A percentile compares a stretch with the other conserved stretches of the same genome.
These are phyloP conservation scores for Cerrena zonata DNA, from an alignment of 1,284 basidiomycete genomes.

Conservation along the genomic window DNA sequence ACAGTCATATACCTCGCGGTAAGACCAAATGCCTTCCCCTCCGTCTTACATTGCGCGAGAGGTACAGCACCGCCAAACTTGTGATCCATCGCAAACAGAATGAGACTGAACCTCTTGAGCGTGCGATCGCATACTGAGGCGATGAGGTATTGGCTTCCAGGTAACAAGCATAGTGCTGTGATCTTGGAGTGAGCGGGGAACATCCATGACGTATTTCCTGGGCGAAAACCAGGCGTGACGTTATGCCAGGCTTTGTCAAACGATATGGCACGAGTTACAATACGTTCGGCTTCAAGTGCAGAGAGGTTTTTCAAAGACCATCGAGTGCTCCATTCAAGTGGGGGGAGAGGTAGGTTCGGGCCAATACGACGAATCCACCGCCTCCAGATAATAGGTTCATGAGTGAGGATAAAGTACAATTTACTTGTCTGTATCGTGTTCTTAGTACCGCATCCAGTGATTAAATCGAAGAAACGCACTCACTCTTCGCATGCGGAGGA, in stretches of 20 bases:
- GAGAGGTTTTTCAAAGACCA: constrained; percentile 38
- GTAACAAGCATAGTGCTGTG: constrained; percentile 55
- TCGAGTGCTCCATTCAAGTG: constrained; percentile 53
- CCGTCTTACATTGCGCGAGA: constrained; percentile 46
- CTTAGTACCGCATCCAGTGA: not conserved
- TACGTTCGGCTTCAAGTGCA: constrained; percentile 55
- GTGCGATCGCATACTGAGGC: constrained; percentile 48
- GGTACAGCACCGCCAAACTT: constrained; percentile 36
- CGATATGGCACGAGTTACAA: constrained; percentile 57
- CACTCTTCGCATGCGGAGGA: constrained; percentile 48
- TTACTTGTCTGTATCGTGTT: constrained; percentile 42
- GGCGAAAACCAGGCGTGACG: not conserved
- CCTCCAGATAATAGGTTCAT: constrained; percentile 66
- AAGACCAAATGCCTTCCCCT: constrained; percentile 51
- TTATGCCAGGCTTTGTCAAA: constrained; percentile 38
- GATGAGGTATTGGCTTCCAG: constrained; percentile 66
- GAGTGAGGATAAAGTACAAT: constrained; percentile 52
- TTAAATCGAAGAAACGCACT: constrained; percentile 9
- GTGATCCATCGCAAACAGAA: constrained; percentile 55
- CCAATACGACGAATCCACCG: constrained; percentile 47
- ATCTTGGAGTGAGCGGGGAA: constrained; percentile 39
- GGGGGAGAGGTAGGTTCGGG: constrained; percentile 49
- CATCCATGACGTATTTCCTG: constrained; percentile 23
- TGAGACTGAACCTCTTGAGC: constrained; percentile 38
- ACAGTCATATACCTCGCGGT: constrained; percentile 58